Conservation (phyloP, 1,284 basidiomycete species). For the Apiotrichum laibachii region DNA sequence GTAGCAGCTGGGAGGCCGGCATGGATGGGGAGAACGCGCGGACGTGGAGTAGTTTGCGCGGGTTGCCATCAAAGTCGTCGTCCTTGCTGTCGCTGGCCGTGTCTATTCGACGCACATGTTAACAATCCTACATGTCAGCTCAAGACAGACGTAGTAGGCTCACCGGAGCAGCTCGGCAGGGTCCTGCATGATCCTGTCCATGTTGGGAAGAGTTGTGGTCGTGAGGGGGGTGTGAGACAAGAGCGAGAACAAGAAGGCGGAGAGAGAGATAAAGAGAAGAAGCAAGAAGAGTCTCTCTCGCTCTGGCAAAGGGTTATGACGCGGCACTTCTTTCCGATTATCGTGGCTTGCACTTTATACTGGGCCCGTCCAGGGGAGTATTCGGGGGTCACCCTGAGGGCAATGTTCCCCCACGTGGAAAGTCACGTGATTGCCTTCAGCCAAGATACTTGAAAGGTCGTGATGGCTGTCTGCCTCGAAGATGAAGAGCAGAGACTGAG, state of each 20-base stretch:
- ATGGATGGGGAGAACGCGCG: neutral
- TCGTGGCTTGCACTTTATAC: no score
- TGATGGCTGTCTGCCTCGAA: no score
- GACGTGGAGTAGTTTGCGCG: no score
- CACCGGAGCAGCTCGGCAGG: slow-evolving; percentile 49
- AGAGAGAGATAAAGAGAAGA: neutral
- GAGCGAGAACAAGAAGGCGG: neutral
- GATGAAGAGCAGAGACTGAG: no score
- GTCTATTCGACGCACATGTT: slow-evolving; percentile 39
- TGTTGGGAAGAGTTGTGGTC: slow-evolving; percentile 11
- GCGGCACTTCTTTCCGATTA: no score
- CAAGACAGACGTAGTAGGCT: slow-evolving; percentile 5
- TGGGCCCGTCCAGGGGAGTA: neutral
- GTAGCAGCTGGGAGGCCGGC: neutral
- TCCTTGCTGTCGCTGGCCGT: no score
- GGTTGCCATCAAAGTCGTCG: no score
- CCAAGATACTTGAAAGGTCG: neutral
- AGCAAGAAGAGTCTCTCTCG: neutral
- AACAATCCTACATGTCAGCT: slow-evolving; percentile 32
- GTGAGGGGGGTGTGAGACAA: neutral
- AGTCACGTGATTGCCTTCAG: neutral
- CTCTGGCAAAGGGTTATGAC: no score
- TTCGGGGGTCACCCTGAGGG: neutral
- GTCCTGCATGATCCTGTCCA: slow-evolving; percentile 49
- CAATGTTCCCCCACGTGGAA: neutral